Percentiles rank a stretch among this genome's conserved stretches.
Conservation (phyloP, 192 early-diverging fungal genomes). For the Backusella tarrabulga region DNA sequence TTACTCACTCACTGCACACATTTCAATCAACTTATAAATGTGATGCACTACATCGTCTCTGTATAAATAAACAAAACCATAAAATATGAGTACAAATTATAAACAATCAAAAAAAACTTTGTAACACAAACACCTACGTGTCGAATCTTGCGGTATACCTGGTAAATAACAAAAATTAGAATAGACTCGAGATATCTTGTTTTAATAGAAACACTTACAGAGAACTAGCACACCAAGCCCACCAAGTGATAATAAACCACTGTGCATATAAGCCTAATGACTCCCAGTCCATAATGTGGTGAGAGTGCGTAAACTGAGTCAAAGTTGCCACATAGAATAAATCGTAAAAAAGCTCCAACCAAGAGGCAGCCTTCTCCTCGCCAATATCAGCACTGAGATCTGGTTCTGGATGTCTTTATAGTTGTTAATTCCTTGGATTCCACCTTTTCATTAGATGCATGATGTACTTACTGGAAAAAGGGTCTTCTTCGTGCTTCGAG, state of each 20-base stretch:
- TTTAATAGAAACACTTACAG: slow-evolving; percentile 29
- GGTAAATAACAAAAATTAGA: background rate
- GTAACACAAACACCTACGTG: slow-evolving; percentile 30
- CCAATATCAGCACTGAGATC: slow-evolving; percentile 42
- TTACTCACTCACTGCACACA: slow-evolving; percentile 41
- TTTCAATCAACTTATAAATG: slow-evolving; percentile 33
- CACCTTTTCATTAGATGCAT: background rate
- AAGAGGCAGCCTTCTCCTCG: slow-evolving; percentile 33
- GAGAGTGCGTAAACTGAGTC: slow-evolving; percentile 46
- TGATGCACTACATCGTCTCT: slow-evolving; percentile 40
- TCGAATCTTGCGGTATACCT: slow-evolving; percentile 39
- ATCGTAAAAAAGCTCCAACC: slow-evolving; percentile 50
- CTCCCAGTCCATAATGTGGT: slow-evolving; percentile 39
- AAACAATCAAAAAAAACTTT: slow-evolving; percentile 9
- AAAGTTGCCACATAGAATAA: slow-evolving; percentile 49
- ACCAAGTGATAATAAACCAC: slow-evolving; percentile 55
- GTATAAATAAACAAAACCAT: slow-evolving; percentile 11
- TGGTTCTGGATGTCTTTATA: slow-evolving; percentile 25
- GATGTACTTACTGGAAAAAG: slow-evolving; percentile 22
- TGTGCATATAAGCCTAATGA: slow-evolving; percentile 41
- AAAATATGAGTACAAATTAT: slow-evolving; percentile 18
- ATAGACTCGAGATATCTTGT: background rate
- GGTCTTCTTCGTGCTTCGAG: slow-evolving; percentile 22
- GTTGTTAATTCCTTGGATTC: background rate
- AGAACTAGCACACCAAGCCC: slow-evolving; percentile 46